Evolutionary conservation across 495 filamentous ascomycete genomes (phyloP), one percentile per base, ranked within the genome.

Genomic region (Jackrogersella multiformis): DNA sequence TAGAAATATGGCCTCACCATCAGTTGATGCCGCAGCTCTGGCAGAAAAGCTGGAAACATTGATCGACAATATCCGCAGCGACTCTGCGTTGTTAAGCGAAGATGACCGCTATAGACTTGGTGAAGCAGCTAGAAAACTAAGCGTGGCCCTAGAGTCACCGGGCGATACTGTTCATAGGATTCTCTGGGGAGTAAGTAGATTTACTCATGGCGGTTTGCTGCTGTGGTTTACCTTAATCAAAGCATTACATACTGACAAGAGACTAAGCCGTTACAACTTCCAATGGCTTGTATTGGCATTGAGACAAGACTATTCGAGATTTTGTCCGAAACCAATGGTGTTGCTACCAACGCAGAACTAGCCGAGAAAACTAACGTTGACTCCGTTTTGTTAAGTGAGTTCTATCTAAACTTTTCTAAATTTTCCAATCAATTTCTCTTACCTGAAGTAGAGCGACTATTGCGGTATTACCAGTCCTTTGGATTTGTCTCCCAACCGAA

Each of bases 391-490:
- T 38, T 81, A 16, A 77, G 80, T 81, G 49, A 51, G 61, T 12
- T 34, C 34, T 9, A 20, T 35, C 1, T 20, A 18, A 35, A 34
- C n/a, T n/a, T n/a, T n/a, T n/a, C n/a, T n/a, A n/a, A n/a, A n/a
- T 35, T 1, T 38, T 21, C 16, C 10, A 20, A 1, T 1, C 10
- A 4, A n/a, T 6, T 21, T 21, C 8, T 4, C 34, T 56, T 24
- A 53, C 32, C 2, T 12, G 10, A 15, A 28, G 5, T 56, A 84
- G 81, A 75, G 51, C 72, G 82, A 24, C 35, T 85, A 24, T 62
- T 83, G 23, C 78, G 81, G 12, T 81, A 81, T 56, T 68, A 82
- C 16, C 78, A 78, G 10, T 77, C 79, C 1, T 73, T 71, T 32
- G 65, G 71, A 5, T 69, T 78, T 13, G 65, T 85, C 26, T 66